phyloP scores from a whole-genome alignment of 208 protist genomes.

The Leishmania aethiopica region DNA sequence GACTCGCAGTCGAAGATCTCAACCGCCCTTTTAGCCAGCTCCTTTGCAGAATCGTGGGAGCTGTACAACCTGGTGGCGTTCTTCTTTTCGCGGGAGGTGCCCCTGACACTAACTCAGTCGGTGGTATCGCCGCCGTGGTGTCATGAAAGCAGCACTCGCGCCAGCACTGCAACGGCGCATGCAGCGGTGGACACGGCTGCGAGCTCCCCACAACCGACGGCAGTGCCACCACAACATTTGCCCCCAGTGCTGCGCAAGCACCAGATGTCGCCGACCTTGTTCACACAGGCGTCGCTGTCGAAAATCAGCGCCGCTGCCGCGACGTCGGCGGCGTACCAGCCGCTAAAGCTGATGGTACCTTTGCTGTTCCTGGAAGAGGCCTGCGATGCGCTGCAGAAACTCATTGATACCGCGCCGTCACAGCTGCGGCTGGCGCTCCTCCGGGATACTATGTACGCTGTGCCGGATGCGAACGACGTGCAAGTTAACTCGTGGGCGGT shows the following conservation, averaged over 20 bases:
- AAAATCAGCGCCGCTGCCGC: not conserved
- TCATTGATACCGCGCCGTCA: constrained; percentile 9
- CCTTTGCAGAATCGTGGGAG: constrained; percentile 20
- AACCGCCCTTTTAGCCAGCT: not conserved
- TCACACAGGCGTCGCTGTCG: not conserved
- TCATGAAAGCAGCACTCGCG: not conserved
- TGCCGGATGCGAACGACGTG: not conserved
- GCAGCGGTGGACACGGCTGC: not conserved
- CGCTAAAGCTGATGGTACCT: not conserved
- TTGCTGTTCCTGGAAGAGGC: not conserved
- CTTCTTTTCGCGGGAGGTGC: constrained; percentile 1
- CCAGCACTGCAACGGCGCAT: not conserved
- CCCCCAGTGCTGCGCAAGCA: not conserved
- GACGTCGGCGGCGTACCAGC: not conserved
- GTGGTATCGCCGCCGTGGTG: not conserved
- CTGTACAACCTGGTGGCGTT: constrained; percentile 21
- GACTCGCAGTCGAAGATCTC: not conserved
- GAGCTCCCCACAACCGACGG: not conserved
- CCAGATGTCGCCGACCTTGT: not conserved
- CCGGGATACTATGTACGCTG: constrained; percentile 6
- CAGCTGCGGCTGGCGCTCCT: constrained; percentile 6
- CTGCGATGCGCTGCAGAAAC: not conserved
- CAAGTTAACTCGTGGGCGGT: constrained; percentile 2
- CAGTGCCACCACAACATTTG: not conserved
- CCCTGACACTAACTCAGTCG: not conserved